Evolutionary conservation across 805 yeast species (phyloP), one percentile per base, ranked within the genome.

Genomic region (Candida nemodendra): DNA sequence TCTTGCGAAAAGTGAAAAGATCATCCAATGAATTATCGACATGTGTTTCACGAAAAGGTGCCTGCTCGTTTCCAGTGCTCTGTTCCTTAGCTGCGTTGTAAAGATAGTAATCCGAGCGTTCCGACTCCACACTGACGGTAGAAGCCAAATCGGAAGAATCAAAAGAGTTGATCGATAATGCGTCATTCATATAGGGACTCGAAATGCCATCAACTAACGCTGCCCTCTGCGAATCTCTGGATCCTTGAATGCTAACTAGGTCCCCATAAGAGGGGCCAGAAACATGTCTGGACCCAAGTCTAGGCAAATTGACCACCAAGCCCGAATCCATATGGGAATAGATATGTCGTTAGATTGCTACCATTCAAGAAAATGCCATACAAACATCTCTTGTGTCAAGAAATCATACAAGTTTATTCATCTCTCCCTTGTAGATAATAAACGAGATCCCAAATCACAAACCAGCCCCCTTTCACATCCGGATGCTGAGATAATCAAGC

Each of bases 1-100:
- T 33, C 28, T 38, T 39, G 17, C 31, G 39, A 16, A 16, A 34
- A 16, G 45, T 34, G 32, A 45, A 45, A 14, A 45, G 42, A 18
- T 34, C 34, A 26, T 45, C 47, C 4, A 33, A 36, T 6, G 34
- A 13, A 14, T 13, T 18, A 18, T 34, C 37, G 13, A 25, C 24
- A 11, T 30, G 30, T 5, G 29, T 25, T 9, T 27, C 18, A 12
- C n/a, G 34, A 12, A 27, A 18, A 21, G 23, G 7, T 21, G 24
- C 24, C 7, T 11, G 9, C 11, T 8, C 24, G 11, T 7, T 11
- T 21, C 9, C 7, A 8, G 11, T 8, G 7, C 24, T 21, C 24
- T 21, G 7, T 11, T 21, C 24, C 24, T 11, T 21, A 11, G 24
- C 24, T 7, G 24, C 24, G 24, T 21, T 21, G 24, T 21, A 21